A percentile compares a stretch with the other conserved stretches of the same genome.
Evolutionary conservation across 163 green algal genomes (phyloP).

Genomic region (Coccomyxa subellipsoidea): DNA sequence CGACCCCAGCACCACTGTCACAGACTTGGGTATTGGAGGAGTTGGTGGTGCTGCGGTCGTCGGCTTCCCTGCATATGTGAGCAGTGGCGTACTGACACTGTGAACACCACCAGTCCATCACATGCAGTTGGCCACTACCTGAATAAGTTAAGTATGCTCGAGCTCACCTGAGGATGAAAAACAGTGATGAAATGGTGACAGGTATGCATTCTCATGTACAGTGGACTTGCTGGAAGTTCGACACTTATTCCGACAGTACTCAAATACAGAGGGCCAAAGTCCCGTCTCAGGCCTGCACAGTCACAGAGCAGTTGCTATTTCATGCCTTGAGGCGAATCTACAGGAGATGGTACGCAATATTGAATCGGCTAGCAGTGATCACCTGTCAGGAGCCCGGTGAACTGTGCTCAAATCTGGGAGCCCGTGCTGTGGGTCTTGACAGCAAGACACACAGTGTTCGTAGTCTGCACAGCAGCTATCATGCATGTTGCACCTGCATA

Average conservation of each 20-base stretch:
- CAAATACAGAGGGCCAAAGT: conserved; percentile 57
- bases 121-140: no score
- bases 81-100: no score
- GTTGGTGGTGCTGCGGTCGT: conserved; percentile 16
- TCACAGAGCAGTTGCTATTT: not conserved
- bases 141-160: no score
- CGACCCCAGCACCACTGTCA: conserved; percentile 35
- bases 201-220: conserved; percentile 85
- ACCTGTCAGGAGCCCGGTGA: conserved; percentile 37
- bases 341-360: not conserved
- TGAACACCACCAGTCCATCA: no score
- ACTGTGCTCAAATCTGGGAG: conserved; percentile 27
- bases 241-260: conserved; percentile 76
- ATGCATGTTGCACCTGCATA: conserved; percentile 56
- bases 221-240: conserved; percentile 75
- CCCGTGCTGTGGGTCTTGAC: conserved; percentile 59
- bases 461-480: conserved; percentile 77
- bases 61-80: conserved; percentile 32
- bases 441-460: conserved; percentile 87
- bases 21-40: conserved; percentile 39
- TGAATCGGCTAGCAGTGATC: not conserved
- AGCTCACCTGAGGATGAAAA: conserved; percentile 59
- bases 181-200: conserved; percentile 69
- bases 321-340: no score
- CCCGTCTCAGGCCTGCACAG: conserved; percentile 53